A percentile compares a stretch with the other conserved stretches of the same genome.
Evolutionary conservation across 306 rosid genomes (phyloP).

Genomic region (Citrullus colocynthis): DNA sequence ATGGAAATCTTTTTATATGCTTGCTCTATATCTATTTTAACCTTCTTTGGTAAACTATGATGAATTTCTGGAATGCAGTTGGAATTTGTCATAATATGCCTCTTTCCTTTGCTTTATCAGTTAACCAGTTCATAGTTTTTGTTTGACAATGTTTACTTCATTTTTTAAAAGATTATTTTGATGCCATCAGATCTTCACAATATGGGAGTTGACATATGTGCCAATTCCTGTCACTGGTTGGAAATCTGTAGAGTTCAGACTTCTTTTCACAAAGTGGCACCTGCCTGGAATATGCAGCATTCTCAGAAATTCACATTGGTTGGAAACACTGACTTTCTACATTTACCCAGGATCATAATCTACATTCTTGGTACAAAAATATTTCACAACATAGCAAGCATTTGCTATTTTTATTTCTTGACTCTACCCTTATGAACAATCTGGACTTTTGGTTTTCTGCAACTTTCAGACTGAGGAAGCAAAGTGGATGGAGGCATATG

Average conservation of each 20-base stretch:
- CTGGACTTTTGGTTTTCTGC: neutral
- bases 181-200: neutral
- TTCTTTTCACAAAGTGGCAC: slow-evolving; percentile 1
- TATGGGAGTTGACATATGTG: neutral
- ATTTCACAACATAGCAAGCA: neutral
- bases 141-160: neutral
- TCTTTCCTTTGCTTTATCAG: neutral
- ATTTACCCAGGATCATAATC: neutral
- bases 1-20: neutral
- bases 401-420: neutral
- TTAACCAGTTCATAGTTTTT: neutral
- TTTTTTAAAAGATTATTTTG: neutral
- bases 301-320: neutral
- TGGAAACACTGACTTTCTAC: slow-evolving; percentile 1
- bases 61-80: neutral
- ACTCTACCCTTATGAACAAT: neutral
- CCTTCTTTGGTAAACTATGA: neutral
- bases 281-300: slow-evolving; percentile 6
- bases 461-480: neutral
- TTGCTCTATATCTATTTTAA: neutral
- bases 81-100: neutral
- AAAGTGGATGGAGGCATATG: neutral
- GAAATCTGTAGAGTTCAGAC: neutral
- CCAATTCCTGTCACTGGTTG: slow-evolving; percentile 1
- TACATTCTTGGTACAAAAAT: neutral